Base-by-base conservation (phyloP, 495 filamentous ascomycete species). In the Penicillium lagena region DNA sequence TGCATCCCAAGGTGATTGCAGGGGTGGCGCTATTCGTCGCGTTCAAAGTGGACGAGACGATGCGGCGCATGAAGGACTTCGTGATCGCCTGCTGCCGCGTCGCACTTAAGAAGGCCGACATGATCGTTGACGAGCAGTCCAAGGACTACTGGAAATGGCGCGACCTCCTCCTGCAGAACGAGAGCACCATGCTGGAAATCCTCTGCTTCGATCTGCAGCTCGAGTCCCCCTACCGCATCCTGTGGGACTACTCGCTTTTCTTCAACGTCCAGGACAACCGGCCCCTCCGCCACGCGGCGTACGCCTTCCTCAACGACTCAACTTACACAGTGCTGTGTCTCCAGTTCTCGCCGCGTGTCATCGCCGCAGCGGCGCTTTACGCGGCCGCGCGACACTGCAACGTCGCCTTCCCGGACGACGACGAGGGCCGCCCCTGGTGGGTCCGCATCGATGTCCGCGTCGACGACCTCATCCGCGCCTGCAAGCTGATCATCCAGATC, bases 101-200 rank as follows among this genome's bases (percentile, higher is more conserved):
- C 11, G 94, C 91, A 28, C 91, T 95, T 60, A 97, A 98, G 67
- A 85, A 97, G 53, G 71, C 85, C 7, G 83, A 87, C 54, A 76
- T 95, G 42, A 63, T 85, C 9, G 85, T 98, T 17, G 91, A 97
- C 56, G 93, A 96, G 62, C 89, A 96, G 60, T 87, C 83, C 35
- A 96, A 95, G 51, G 93, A 97, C 50, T 98, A 87, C 60, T 98
- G 93, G 93, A 76, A 81, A 58, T 98, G 93, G 93, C 80, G 87
- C 38, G 93, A 99, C 56, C 89, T 83, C 42, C 91, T 99, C 37
- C 72, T 96, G 2, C 80, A 82, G 49, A 84, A 89, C 55, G 93
- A 99, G 68, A 95, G 97, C 55, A 66, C 89, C 35, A 80, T 97
- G 65, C 76, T 99, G 7, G 93, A 99, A 66, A 78, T 77, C 35